Percentiles rank a stretch among this genome's conserved stretches.
Conservation (phyloP, 179 eudicot genomes). For the Carnegiea gigantea region DNA sequence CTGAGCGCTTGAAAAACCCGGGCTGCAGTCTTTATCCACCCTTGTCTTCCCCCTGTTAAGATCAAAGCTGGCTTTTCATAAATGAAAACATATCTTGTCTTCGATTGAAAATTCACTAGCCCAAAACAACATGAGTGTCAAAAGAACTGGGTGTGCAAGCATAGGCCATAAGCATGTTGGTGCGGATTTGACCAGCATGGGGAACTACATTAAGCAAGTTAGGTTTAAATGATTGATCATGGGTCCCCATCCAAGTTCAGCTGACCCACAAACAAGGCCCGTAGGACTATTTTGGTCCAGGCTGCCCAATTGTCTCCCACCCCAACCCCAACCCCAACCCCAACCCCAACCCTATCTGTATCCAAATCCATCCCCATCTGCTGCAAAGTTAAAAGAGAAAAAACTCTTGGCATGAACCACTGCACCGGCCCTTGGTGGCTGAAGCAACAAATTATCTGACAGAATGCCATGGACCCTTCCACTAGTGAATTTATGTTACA, state of each 20-base stretch:
- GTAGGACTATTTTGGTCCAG: neutral
- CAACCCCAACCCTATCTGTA: neutral
- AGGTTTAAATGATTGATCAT: neutral
- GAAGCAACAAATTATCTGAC: too few relatives aligned
- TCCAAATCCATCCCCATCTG: neutral
- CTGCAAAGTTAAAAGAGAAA: too few relatives aligned
- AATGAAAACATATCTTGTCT: neutral
- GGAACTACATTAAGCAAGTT: neutral
- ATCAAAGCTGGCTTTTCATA: constrained; percentile 10
- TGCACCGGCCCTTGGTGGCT: too few relatives aligned
- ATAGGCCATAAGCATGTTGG: neutral
- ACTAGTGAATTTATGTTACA: too few relatives aligned
- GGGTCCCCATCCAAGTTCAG: neutral
- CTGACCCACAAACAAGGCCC: neutral
- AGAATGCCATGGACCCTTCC: too few relatives aligned
- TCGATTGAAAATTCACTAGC: neutral
- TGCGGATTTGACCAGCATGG: neutral
- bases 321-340: neutral
- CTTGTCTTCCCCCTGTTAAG: constrained; percentile 82
- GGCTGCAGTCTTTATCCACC: constrained; percentile 97
- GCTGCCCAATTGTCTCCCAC: neutral
- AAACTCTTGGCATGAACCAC: too few relatives aligned
- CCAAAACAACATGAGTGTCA: neutral
- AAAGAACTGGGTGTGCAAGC: neutral
- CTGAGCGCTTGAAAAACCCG: constrained; percentile 92